Conservation (phyloP, 805 yeast species). For the Saccharomyces eubayanus region DNA sequence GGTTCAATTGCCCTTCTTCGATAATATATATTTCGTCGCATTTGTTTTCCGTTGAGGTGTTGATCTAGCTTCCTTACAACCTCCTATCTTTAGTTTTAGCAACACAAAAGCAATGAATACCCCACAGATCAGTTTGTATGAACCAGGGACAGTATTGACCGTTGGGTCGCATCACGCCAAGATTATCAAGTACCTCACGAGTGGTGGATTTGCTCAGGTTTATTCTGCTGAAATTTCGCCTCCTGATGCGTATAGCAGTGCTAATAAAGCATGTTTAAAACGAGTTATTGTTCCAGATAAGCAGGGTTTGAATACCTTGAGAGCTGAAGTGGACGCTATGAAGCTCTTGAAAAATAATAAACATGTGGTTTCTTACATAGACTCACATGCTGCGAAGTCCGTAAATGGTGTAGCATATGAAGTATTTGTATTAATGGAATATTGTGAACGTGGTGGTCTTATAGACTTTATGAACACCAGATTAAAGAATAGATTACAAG, state of each 20-base stretch:
- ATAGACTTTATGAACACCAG: conserved; percentile 76
- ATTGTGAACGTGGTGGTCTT: conserved; percentile 66
- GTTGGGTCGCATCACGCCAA: conserved; percentile 78
- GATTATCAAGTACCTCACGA: conserved; percentile 65
- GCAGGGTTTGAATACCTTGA: conserved; percentile 63
- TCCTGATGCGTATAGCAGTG: conserved; percentile 43
- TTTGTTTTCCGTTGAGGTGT: neutral
- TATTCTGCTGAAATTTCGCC: conserved; percentile 70
- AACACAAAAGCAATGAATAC: conserved; percentile 23
- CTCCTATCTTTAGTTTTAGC: neutral
- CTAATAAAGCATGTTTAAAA: conserved; percentile 69
- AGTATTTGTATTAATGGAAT: conserved; percentile 74
- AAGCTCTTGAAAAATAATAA: conserved; percentile 70
- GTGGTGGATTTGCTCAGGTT: conserved; percentile 95
- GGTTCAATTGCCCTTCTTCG: neutral
- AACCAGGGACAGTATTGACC: conserved; percentile 69
- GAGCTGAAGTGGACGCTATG: conserved; percentile 98
- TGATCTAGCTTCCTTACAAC: neutral
- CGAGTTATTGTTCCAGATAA: conserved; percentile 92
- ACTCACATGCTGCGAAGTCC: conserved; percentile 86
- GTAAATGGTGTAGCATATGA: conserved; percentile 52
- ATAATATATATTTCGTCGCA: too few species aligned
- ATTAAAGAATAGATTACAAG: conserved; percentile 55
- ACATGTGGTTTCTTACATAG: conserved; percentile 83
- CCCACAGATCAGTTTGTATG: conserved; percentile 55